Conservation (phyloP, 257 asterid species). For the Solanum megistacrolobum region DNA sequence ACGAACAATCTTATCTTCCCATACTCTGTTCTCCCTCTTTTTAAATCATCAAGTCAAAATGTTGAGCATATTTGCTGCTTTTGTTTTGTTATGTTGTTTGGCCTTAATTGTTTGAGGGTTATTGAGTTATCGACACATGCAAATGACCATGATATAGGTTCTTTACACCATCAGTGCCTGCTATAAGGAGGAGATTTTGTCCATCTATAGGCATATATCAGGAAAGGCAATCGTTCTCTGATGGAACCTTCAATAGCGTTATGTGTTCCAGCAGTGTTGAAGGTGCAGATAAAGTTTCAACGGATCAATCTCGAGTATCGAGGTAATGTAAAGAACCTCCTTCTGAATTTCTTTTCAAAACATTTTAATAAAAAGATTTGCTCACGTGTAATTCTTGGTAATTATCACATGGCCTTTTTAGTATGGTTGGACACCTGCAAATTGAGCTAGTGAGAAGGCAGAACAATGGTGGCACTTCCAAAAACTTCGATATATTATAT, state of each 20-base stretch:
- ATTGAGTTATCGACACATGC: not conserved
- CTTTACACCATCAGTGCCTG: constrained; percentile 38
- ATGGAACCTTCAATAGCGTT: constrained; percentile 27
- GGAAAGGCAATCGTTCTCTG: constrained; percentile 42
- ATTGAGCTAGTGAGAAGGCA: not conserved
- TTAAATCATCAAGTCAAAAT: not conserved
- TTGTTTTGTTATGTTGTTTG: not conserved
- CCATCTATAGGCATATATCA: constrained; percentile 38
- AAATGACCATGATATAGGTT: constrained; percentile 67
- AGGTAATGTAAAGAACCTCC: constrained; percentile 25
- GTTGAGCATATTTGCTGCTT: not conserved
- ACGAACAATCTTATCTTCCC: not conserved
- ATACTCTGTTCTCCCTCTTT: not conserved
- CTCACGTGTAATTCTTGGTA: not conserved
- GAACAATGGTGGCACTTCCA: not conserved
- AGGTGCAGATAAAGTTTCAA: constrained; percentile 58
- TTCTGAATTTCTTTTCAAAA: not conserved
- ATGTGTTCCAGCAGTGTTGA: constrained; percentile 49
- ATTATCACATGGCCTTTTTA: not conserved
- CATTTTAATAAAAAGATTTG: not conserved
- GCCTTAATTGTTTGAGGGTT: not conserved
- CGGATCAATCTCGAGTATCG: constrained; percentile 43
- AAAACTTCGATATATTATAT: not conserved
- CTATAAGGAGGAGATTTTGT: constrained; percentile 27
- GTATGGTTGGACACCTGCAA: not conserved